Evolutionary conservation across 176 grass and related monocot species (phyloP).

Genomic region (Zoysia japonica): DNA sequence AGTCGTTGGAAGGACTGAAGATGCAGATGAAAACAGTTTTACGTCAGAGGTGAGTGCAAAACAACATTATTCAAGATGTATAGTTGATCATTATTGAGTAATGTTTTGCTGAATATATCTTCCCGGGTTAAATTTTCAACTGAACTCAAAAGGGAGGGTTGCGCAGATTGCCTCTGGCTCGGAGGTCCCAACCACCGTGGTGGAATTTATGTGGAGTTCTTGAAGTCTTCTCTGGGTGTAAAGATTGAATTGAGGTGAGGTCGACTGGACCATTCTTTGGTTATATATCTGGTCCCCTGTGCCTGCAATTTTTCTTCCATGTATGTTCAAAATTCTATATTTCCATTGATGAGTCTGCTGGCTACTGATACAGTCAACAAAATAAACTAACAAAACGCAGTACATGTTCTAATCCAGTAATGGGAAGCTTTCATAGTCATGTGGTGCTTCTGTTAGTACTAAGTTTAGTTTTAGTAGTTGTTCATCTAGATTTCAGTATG

Average conservation of each 20-base stretch:
- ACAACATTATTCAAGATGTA: not conserved
- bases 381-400: not conserved
- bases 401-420: not conserved
- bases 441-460: not conserved
- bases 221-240: conserved; percentile 36
- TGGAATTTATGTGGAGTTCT: conserved; percentile 58
- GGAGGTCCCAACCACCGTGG: conserved; percentile 42
- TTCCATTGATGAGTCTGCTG: not conserved
- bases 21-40: not conserved
- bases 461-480: not conserved
- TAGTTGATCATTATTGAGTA: not conserved
- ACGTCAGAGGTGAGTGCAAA: conserved; percentile 15
- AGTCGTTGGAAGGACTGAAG: not conserved
- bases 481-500: not conserved
- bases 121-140: not conserved
- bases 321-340: not conserved
- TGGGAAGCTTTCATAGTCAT: not conserved
- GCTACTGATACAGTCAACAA: conserved; percentile 13
- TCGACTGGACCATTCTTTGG: not conserved
- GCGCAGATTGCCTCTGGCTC: conserved; percentile 12
- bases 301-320: not conserved
- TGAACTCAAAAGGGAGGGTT: conserved; percentile 31
- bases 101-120: not conserved
- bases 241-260: conserved; percentile 43
- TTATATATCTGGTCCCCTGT: not conserved